Base-by-base conservation (phyloP, 768 basidiomycete genomes). In the Termitomyces sp. region DNA sequence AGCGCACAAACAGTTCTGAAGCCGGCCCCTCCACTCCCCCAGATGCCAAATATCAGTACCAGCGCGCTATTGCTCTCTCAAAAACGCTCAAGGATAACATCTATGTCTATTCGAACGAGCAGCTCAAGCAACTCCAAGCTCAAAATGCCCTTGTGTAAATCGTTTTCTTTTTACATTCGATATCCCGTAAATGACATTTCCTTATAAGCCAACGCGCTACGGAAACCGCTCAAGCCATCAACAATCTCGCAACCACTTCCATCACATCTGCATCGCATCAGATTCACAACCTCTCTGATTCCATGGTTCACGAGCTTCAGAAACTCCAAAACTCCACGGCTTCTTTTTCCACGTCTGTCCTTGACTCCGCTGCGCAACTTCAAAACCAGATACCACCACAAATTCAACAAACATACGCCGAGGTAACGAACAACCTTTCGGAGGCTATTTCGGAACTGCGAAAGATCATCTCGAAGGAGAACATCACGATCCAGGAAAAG, bases 21-120 rank as follows among this genome's bases (percentile, higher is more conserved):
- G 77, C 79, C 35, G 75, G 75, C 18, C 68, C 77, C 7, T 73
- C 81, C 32, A 73, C 75, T 6, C 75, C 72, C 14, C 73, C 78
- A 12, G 80, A 85, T 62, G 73, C 79, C 46, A 81, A 88, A 68
- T 89, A 83, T 63, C 91, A 92, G 72, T 89, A 90, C 65, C 88
- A 90, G 68, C 88, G 90, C 48, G 88, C 81, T 47, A 76, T 82
- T 60, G 75, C 77, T 38, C 80, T 93, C 52, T 86, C 88, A 33
- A 80, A 77, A 64, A 81, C 82, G 43, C 75, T 90, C 59, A 79
- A 77, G 59, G 83, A 84, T 62, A 81, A 86, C 64, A 65, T 90
- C 45, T 80, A 80, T 59, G 80, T 75, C 30, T 87, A 86, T 66
- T 87, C 89, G 4, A 76, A 80, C 53, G 86, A 90, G 61, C 89